Base-by-base conservation (phyloP, 495 filamentous ascomycete species). In the Penicillium riverlandense region DNA sequence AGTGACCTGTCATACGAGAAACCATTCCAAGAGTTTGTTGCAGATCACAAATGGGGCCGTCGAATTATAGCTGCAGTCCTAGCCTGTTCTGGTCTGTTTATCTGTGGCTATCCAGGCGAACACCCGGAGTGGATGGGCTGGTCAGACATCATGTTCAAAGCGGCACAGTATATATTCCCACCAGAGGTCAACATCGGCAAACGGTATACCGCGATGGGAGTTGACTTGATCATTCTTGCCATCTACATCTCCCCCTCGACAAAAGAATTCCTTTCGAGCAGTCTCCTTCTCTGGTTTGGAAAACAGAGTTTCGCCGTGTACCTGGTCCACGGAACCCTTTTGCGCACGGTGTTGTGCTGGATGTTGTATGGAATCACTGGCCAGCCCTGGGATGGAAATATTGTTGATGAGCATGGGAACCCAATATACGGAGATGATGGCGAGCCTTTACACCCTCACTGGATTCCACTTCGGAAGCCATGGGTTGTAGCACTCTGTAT, bases 281-380 rank as follows among this genome's bases (percentile, higher is more conserved):
- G 70, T 22, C 61, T 73, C 11, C 67, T 86, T 10, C 72, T 84
- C 40, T 84, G 79, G 79, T 70, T 85, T 12, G 82, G 82, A 36
- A 78, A 77, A 53, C 76, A 82, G 57, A 78, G 74, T 39, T 85
- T 85, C 51, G 81, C 82, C 27, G 77, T 85, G 11, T 85, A 85
- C 49, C 73, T 85, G 6, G 68, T 82, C 4, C 82, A 86, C 58
- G 81, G 81, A 10, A 74, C 76, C 11, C 70, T 84, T 22, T 70
- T 86, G 29, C 77, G 82, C 38, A 75, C 70, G 15, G 63, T 84
- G 0, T 66, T 84, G 5, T 76, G 72, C 49, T 84, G 81, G 77
- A 73, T 83, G 68, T 67, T 82, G 9, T 84, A 80, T 49, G 78
- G 81, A 5, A 69, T 78, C 34, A 67, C 63, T 2, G 65, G 73